Evolutionary conservation across 192 early-diverging fungal genomes (phyloP), one percentile per base, ranked within the genome.

Genomic region (Jimgerdemannia lactiflua): DNA sequence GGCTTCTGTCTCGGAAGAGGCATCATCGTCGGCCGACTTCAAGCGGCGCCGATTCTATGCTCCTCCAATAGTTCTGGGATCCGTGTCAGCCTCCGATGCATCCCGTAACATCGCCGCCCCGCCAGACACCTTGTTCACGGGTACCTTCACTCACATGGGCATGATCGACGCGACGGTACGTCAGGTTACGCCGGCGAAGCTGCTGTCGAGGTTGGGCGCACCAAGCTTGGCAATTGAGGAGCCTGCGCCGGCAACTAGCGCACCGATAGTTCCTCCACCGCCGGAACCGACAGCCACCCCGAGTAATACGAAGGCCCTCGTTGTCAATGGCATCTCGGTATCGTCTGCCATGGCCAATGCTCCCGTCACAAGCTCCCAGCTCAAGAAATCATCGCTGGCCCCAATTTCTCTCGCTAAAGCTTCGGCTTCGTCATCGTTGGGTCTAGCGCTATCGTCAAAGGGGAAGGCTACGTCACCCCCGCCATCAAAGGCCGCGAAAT

Each of bases 41-140:
- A 59, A 59, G 49, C 49, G 49, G 14, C 49, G 49, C 49, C 49
- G 49, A 59, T 59, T 59, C 49, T 59, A 59, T 59, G 49, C 49
- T 59, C 49, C 49, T 10, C 49, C 49, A 14, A 59, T 14, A 14
- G 49, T 14, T 14, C 49, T 59, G 49, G 49, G 49, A 59, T 59
- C 49, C 14, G 49, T 59, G 6, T 59, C 49, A 10, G 49, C 40
- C 67, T 18, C 67, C 6, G 67, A 41, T 18, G 67, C 67, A 6
- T 68, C 67, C 6, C 29, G 19, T 41, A 68, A 68, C 67, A 41
- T 41, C 9, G 67, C 67, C 18, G 67, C 67, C 19, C 67, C 67
- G 19, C 67, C 67, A 7, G 67, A 68, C 40, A 68, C 67, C 9
- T 19, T 68, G 18, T 68, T 39, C 67, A 68, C 40, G 67, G 40